Evolutionary conservation across 2,329 filamentous ascomycete species (phyloP).

Genomic region (Chrysosporium keratinophilum): DNA sequence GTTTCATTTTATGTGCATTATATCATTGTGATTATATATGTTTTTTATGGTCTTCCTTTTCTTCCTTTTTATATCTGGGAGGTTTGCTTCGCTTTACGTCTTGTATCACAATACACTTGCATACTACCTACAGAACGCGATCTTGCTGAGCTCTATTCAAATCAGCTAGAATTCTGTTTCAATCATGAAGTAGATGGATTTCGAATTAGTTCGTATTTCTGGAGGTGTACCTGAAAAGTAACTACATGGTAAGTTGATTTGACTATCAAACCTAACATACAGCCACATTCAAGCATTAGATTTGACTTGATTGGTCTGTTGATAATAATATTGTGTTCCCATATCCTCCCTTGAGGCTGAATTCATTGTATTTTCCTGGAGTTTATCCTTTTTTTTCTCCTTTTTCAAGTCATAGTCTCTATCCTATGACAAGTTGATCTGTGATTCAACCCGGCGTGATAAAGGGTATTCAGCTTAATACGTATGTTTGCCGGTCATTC

Average conservation of each 20-base stretch:
- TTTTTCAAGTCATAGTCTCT: background rate
- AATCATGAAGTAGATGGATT: no score
- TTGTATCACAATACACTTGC: no score
- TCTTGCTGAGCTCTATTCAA: no score
- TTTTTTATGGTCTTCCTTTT: slow-evolving; percentile 6
- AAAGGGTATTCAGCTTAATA: background rate
- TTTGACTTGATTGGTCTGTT: background rate
- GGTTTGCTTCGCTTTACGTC: background rate
- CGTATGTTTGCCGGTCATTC: background rate
- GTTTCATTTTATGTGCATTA: background rate
- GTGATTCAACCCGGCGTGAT: no score
- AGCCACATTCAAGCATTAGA: background rate
- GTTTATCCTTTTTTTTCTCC: background rate
- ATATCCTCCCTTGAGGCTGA: background rate
- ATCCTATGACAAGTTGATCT: no score
- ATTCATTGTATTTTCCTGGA: background rate
- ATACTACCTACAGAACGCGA: no score
- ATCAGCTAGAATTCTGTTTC: no score
- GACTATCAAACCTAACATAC: background rate
- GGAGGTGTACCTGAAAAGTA: background rate
- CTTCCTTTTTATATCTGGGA: background rate
- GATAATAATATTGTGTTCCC: background rate
- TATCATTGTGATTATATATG: slow-evolving; percentile 4
- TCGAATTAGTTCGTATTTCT: background rate
- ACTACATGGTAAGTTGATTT: background rate